Percentiles rank a stretch among this genome's conserved stretches.
Conservation (phyloP, 306 rosid species). For the Sechiopsis laciniata region DNA sequence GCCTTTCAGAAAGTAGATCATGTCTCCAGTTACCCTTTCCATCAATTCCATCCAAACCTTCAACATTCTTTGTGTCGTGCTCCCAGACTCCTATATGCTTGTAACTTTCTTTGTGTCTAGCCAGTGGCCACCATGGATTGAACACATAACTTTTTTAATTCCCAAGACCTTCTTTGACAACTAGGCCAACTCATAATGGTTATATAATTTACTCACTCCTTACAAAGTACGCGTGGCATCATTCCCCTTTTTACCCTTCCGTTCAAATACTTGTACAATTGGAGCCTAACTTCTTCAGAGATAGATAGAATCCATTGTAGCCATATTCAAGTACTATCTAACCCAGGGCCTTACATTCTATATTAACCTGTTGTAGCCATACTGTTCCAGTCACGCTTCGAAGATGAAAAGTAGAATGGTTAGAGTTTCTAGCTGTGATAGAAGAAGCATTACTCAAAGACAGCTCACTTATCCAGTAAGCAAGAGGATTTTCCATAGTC, state of each 20-base stretch:
- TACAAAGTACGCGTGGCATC: no score
- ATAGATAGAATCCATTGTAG: neutral
- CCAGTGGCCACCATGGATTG: no score
- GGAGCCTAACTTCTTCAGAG: neutral
- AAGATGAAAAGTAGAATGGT: neutral
- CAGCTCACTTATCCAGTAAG: no score
- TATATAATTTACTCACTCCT: no score
- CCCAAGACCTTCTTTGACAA: no score
- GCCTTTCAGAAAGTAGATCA: neutral
- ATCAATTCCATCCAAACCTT: neutral
- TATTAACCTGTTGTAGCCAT: neutral
- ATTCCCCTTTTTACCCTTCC: neutral
- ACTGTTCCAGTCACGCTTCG: neutral
- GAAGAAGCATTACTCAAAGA: neutral
- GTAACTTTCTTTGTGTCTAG: no score
- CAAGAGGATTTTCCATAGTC: no score
- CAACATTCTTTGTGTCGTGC: neutral
- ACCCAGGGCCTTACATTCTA: neutral
- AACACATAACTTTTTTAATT: no score
- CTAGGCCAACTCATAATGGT: no score
- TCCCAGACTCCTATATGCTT: neutral
- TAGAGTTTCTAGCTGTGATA: neutral
- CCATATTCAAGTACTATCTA: neutral
- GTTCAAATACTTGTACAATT: neutral
- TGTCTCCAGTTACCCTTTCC: neutral